A percentile compares a stretch with the other conserved stretches of the same genome.
Evolutionary conservation across 768 basidiomycete species (phyloP).

Genomic region (Lenzites betulinus): DNA sequence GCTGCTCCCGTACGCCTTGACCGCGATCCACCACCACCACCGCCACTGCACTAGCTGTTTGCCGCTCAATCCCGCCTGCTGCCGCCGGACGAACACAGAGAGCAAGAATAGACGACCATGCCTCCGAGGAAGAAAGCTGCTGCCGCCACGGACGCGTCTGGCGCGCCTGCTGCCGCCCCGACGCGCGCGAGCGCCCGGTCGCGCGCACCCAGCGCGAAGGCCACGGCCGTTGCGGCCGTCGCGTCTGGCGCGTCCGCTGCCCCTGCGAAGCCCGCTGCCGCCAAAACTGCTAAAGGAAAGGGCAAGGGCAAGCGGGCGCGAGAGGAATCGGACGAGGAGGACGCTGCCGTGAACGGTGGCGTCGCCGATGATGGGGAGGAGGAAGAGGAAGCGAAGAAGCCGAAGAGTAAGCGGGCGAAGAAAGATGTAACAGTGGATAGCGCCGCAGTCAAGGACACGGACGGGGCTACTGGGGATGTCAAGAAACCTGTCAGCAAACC

Average conservation of each 20-base stretch:
- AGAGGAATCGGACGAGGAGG: constrained; percentile 24
- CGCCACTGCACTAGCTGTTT: too few species aligned
- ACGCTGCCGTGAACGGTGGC: constrained; percentile 19
- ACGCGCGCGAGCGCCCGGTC: constrained; percentile 34
- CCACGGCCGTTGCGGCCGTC: constrained; percentile 12
- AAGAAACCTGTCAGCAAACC: constrained; percentile 13
- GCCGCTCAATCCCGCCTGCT: too few species aligned
- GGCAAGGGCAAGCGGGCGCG: constrained; percentile 21
- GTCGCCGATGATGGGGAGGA: neutral
- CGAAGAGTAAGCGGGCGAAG: constrained; percentile 15
- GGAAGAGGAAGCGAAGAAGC: constrained; percentile 10
- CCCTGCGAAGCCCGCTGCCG: constrained; percentile 19
- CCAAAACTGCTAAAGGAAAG: constrained; percentile 15
- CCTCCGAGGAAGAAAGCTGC: constrained; percentile 45
- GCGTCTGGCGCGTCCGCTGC: constrained; percentile 18
- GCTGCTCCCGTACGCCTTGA: neutral
- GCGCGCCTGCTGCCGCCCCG: constrained; percentile 33
- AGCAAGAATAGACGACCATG: constrained; percentile 2
- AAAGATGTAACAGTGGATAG: constrained; percentile 24
- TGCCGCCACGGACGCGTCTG: constrained; percentile 19
- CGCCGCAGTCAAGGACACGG: constrained; percentile 16
- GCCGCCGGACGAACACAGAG: too few species aligned
- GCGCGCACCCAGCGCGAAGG: constrained; percentile 29
- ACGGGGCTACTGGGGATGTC: constrained; percentile 17
- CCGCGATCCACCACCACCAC: neutral